Percentiles rank a stretch among this genome's conserved stretches.
Evolutionary conservation across 306 rosid genomes (phyloP).

Genomic region (Cotoneaster glaucophyllus): DNA sequence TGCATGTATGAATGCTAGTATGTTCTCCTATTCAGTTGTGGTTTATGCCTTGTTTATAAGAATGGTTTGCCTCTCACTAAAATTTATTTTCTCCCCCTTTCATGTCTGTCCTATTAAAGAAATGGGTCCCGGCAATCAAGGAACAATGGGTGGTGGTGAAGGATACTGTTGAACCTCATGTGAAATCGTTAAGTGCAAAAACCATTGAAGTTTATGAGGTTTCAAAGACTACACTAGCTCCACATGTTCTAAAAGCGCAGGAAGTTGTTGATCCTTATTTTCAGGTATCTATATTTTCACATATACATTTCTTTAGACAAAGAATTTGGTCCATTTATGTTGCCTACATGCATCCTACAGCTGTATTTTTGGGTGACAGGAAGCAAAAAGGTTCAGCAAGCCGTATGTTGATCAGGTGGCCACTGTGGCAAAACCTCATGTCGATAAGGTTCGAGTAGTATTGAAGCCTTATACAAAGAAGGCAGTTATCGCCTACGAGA

Average conservation of each 20-base stretch:
- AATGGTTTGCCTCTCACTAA: background rate
- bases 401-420: conserved; percentile 88
- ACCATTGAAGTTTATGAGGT: conserved; percentile 53
- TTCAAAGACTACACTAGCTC: conserved; percentile 59
- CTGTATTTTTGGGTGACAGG: conserved; percentile 43
- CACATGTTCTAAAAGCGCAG: conserved; percentile 55
- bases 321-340: background rate
- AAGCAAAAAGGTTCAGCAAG: conserved; percentile 71
- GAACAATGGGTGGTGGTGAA: conserved; percentile 56
- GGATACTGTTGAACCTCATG: conserved; percentile 65
- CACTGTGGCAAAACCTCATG: conserved; percentile 71
- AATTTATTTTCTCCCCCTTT: background rate
- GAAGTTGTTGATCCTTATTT: conserved; percentile 72
- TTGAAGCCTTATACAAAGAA: conserved; percentile 67
- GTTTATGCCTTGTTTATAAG: background rate
- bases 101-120: conserved; percentile 41
- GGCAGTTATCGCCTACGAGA: conserved; percentile 53
- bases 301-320: background rate
- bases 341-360: conserved; percentile 17
- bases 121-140: conserved; percentile 62
- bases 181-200: conserved; percentile 43
- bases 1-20: background rate
- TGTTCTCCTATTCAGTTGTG: background rate
- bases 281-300: conserved; percentile 41
- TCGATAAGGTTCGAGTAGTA: conserved; percentile 54